Percentiles rank a stretch among this genome's conserved stretches.
Conservation (phyloP, 257 asterid species). For the Solanum ahanhuiri region DNA sequence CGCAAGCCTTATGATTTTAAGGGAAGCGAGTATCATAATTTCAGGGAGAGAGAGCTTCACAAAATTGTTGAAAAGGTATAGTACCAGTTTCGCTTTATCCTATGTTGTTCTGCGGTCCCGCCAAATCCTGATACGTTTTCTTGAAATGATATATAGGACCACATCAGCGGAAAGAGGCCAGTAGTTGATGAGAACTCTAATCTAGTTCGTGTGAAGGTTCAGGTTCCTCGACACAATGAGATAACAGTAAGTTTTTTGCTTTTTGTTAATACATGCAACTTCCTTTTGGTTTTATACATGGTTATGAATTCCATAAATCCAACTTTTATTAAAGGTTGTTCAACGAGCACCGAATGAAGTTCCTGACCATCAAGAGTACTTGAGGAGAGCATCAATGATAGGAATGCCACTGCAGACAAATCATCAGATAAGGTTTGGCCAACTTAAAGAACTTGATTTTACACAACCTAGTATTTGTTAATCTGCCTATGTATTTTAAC, state of each 20-base stretch:
- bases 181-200: conserved; percentile 23
- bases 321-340: background rate
- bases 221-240: conserved; percentile 20
- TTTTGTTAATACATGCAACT: background rate
- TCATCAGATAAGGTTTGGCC: conserved; percentile 45
- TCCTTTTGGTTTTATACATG: background rate
- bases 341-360: conserved; percentile 19
- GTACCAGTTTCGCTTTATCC: background rate
- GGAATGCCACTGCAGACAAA: conserved; percentile 28
- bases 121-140: conserved; percentile 10
- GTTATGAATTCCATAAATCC: background rate
- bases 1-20: conserved; percentile 21
- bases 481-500: background rate
- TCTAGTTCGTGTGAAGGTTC: conserved; percentile 16
- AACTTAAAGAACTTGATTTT: background rate
- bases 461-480: background rate
- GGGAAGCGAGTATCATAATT: conserved; percentile 14
- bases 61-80: conserved; percentile 28
- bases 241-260: conserved; percentile 19
- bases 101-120: background rate
- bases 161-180: conserved; percentile 19
- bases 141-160: conserved; percentile 26
- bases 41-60: conserved; percentile 19
- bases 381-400: conserved; percentile 22
- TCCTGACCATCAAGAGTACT: conserved; percentile 22